These are phyloP conservation scores for Ceratocystis harringtonii DNA, from an alignment of 2,329 filamentous ascomycete genomes.

Conservation along the genomic window DNA sequence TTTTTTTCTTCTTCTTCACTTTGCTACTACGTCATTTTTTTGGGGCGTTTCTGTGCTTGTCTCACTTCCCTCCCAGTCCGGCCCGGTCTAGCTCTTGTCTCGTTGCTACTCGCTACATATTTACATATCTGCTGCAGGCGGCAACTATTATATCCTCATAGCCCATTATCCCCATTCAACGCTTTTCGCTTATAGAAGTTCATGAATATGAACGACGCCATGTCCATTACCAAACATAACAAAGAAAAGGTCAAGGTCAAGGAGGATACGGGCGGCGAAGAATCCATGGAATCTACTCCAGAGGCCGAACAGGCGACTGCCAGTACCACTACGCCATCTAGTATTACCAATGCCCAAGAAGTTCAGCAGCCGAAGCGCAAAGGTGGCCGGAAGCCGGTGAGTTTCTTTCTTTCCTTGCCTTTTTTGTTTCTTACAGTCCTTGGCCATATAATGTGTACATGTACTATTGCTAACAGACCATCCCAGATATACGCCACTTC, in stretches of 20 bases:
- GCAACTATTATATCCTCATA: not conserved
- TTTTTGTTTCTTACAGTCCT: constrained; percentile 2
- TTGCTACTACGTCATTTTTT: no score
- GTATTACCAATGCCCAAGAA: constrained; percentile 29
- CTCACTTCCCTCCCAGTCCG: not conserved
- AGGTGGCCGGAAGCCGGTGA: constrained; percentile 90
- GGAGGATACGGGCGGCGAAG: constrained; percentile 44
- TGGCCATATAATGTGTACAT: no score
- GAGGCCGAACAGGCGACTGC: constrained; percentile 36
- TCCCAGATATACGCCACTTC: constrained; percentile 91
- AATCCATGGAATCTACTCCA: constrained; percentile 45
- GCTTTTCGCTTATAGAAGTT: no score
- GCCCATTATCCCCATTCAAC: not conserved
- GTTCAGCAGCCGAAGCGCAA: constrained; percentile 74
- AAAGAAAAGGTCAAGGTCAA: constrained; percentile 39
- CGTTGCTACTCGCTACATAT: no score
- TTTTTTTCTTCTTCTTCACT: no score
- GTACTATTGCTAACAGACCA: not conserved
- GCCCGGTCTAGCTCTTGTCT: not conserved
- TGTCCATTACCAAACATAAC: constrained; percentile 51
- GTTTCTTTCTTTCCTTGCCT: constrained; percentile 33
- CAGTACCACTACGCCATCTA: constrained; percentile 18
- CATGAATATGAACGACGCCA: constrained; percentile 43
- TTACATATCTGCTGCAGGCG: not conserved
- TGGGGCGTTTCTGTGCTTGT: not conserved